These are phyloP conservation scores for Verticillium zaregamsianum DNA, from an alignment of 2,329 filamentous ascomycete species.

Conservation along the genomic window DNA sequence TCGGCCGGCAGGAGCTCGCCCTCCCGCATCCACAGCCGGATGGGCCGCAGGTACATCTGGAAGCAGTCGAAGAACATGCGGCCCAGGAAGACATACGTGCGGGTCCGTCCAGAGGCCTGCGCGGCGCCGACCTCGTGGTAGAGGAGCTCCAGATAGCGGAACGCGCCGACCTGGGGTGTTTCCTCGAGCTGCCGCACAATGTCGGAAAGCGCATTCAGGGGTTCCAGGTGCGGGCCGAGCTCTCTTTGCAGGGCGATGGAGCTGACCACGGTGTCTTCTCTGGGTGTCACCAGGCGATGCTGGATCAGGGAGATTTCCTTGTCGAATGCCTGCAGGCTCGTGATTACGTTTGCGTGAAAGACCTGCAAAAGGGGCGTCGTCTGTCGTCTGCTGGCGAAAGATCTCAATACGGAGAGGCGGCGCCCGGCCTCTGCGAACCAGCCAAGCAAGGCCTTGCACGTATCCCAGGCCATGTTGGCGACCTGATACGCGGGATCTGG, in stretches of 20 bases:
- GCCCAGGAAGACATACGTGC: slow-evolving; percentile 59
- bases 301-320: slow-evolving; percentile 55
- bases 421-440: slow-evolving; percentile 44
- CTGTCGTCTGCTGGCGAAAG: slow-evolving; percentile 38
- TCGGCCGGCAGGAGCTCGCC: slow-evolving; percentile 65
- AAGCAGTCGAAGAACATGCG: slow-evolving; percentile 77
- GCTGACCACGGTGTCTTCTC: slow-evolving; percentile 57
- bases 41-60: slow-evolving; percentile 73
- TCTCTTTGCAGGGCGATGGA: slow-evolving; percentile 58
- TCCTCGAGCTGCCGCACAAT: slow-evolving; percentile 56
- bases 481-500: slow-evolving; percentile 41
- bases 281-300: slow-evolving; percentile 50
- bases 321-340: slow-evolving; percentile 56
- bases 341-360: slow-evolving; percentile 61
- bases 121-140: slow-evolving; percentile 66
- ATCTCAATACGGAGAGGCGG: slow-evolving; percentile 40
- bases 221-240: slow-evolving; percentile 46
- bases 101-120: slow-evolving; percentile 64
- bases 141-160: slow-evolving; percentile 74
- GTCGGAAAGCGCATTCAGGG: slow-evolving; percentile 56
- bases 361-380: slow-evolving; percentile 62
- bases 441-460: slow-evolving; percentile 42
- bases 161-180: slow-evolving; percentile 47
- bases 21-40: slow-evolving; percentile 79
- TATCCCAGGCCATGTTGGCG: slow-evolving; percentile 42